These are phyloP conservation scores for Orbilia oligospora DNA, from an alignment of 2,329 filamentous ascomycete genomes.

Conservation along the genomic window DNA sequence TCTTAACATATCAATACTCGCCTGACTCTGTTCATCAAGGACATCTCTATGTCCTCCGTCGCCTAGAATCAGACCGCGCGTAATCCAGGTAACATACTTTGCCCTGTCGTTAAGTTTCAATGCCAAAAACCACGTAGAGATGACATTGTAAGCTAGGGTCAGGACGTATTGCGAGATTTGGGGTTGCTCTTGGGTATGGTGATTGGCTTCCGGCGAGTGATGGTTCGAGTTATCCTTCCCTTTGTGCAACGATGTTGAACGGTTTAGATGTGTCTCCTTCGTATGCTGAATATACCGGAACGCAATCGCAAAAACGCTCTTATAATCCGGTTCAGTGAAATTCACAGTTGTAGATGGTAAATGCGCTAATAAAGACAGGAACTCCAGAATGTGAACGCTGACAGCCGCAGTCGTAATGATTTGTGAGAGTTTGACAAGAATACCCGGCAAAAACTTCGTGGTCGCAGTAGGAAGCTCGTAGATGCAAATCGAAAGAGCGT, in stretches of 20 bases:
- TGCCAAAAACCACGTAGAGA: constrained; percentile 96
- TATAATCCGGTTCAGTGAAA: constrained; percentile 91
- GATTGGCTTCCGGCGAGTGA: constrained; percentile 35
- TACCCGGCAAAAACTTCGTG: constrained; percentile 85
- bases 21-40: constrained; percentile 91
- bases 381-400: constrained; percentile 94
- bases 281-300: constrained; percentile 89
- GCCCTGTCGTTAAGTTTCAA: constrained; percentile 86
- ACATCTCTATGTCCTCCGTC: constrained; percentile 81
- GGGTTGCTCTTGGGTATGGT: constrained; percentile 61
- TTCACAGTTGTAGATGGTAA: constrained; percentile 88
- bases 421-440: constrained; percentile 92
- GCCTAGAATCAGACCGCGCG: constrained; percentile 82
- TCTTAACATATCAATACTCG: constrained; percentile 95
- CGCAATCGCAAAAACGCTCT: constrained; percentile 94
- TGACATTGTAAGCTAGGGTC: constrained; percentile 92
- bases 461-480: constrained; percentile 92
- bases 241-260: constrained; percentile 65
- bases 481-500: constrained; percentile 93
- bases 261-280: constrained; percentile 67
- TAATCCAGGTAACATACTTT: constrained; percentile 90
- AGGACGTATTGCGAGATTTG: constrained; percentile 94
- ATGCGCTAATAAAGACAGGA: constrained; percentile 88
- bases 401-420: constrained; percentile 95
- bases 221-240: constrained; percentile 38